Evolutionary conservation across 768 basidiomycete genomes (phyloP).

Genomic region (Tylopilus subfusipes): DNA sequence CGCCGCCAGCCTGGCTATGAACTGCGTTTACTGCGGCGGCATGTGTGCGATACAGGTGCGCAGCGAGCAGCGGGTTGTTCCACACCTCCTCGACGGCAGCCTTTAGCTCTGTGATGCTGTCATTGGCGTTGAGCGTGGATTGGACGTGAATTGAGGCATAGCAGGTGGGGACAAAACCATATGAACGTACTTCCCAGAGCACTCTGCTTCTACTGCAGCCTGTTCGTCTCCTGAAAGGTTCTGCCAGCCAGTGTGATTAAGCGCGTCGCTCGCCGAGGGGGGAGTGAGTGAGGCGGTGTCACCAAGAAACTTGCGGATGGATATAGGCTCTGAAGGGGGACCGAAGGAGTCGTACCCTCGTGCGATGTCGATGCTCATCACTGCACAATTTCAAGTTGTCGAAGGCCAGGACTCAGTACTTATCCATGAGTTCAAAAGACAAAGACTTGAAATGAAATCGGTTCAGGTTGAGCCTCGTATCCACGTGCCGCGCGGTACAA

Average conservation of each 20-base stretch:
- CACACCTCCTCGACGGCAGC: constrained; percentile 44
- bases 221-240: constrained; percentile 26
- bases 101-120: constrained; percentile 53
- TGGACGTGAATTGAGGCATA: not conserved
- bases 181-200: constrained; percentile 35
- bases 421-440: not conserved
- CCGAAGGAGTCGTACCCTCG: constrained; percentile 54
- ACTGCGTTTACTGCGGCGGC: constrained; percentile 41
- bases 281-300: constrained; percentile 22
- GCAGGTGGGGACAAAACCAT: not conserved
- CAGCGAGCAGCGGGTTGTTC: constrained; percentile 54
- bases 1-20: constrained; percentile 33
- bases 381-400: not conserved
- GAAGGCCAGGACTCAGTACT: not conserved
- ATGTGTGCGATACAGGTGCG: constrained; percentile 52
- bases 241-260: constrained; percentile 22
- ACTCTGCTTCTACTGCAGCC: constrained; percentile 38
- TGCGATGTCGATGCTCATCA: constrained; percentile 24
- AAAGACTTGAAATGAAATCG: too few species aligned
- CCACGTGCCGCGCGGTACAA: too few species aligned
- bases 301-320: constrained; percentile 44
- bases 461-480: too few species aligned
- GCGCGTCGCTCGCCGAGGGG: constrained; percentile 6
- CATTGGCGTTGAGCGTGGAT: too few species aligned
- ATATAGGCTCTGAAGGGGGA: constrained; percentile 55